Base-by-base conservation (phyloP, 106 monocot genomes). In the Platanthera zijinensis region DNA sequence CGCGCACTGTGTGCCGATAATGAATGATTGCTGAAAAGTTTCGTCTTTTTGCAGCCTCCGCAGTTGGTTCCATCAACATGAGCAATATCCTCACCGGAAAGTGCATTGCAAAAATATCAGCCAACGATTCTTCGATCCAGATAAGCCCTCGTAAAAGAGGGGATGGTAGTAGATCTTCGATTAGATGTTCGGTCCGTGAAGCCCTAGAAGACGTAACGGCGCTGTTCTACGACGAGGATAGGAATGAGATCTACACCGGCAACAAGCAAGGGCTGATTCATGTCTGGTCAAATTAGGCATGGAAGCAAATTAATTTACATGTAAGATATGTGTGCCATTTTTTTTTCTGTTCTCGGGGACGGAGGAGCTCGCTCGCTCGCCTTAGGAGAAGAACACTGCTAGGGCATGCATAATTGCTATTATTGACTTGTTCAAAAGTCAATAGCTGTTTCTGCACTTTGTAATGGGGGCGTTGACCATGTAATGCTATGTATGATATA, bases 141-240 rank as follows among this genome's bases (percentile, higher is more conserved):
- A 81, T 70, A 12, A 81, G 76, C 19, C 85, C 78, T 67, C 85
- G 85, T 12, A 52, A 56, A 12, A 78, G 78, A 57, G 73, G 77
- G 12, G 78, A 84, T 21, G 8, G 68, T 3, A 72, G 85, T 21
- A 69, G 85, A 45, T 85, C 78, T 14, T 68, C 78, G 28, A 81
- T 85, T 22, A 25, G 81, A 11, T 81, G 85, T 71, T 78, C 81
- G 0, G 80, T 85, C 17, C 78, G 62, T 10, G 87, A 88, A 54
- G 84, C 87, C 0, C 82, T 87, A 1, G 87, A 87, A 52, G 87
- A 89, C 69, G 89, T 92, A 9, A 89, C 92, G 0, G 92, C 92
- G 3, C 80, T 92, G 51, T 92, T 87, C 85, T 92, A 92, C 21
- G 89, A 92, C n/a, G 92, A 92, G 83, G 89, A 92, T 73, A 61